A percentile compares a stretch with the other conserved stretches of the same genome.
These are phyloP conservation scores for Irpex rosettiformis DNA, from an alignment of 1,284 basidiomycete species.

Conservation along the genomic window DNA sequence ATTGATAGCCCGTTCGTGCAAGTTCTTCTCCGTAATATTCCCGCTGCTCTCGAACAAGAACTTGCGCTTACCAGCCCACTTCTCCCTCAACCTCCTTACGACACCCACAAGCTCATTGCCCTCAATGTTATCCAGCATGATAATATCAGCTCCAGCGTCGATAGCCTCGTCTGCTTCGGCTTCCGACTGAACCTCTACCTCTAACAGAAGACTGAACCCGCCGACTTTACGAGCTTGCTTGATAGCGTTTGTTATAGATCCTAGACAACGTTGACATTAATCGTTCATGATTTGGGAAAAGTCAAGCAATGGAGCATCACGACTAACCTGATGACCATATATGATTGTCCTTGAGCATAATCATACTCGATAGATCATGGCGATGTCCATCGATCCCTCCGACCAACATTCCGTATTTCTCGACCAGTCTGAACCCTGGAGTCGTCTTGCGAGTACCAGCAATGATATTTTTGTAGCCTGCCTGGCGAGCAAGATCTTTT, in stretches of 20 bases:
- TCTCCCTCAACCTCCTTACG: constrained; percentile 70
- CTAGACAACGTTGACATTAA: constrained; percentile 33
- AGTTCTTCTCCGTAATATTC: constrained; percentile 84
- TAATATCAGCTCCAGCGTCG: constrained; percentile 91
- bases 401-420: constrained; percentile 99
- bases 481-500: constrained; percentile 74
- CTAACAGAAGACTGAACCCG: constrained; percentile 90
- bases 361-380: constrained; percentile 98
- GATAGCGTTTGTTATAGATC: constrained; percentile 89
- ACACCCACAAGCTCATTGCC: constrained; percentile 68
- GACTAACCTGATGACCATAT: constrained; percentile 90
- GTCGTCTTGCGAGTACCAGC: constrained; percentile 98
- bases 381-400: constrained; percentile 96
- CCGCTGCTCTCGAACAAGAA: constrained; percentile 92
- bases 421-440: constrained; percentile 95
- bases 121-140: constrained; percentile 98
- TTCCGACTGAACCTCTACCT: constrained; percentile 91
- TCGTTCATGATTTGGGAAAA: neutral
- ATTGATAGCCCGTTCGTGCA: constrained; percentile 71
- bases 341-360: constrained; percentile 99
- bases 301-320: neutral
- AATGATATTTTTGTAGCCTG: constrained; percentile 86
- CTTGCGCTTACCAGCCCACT: constrained; percentile 75
- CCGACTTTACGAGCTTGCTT: constrained; percentile 83
- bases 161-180: constrained; percentile 95